These are phyloP conservation scores for Yamadazyma nakazawae DNA, from an alignment of 805 yeast genomes.

Conservation along the genomic window DNA sequence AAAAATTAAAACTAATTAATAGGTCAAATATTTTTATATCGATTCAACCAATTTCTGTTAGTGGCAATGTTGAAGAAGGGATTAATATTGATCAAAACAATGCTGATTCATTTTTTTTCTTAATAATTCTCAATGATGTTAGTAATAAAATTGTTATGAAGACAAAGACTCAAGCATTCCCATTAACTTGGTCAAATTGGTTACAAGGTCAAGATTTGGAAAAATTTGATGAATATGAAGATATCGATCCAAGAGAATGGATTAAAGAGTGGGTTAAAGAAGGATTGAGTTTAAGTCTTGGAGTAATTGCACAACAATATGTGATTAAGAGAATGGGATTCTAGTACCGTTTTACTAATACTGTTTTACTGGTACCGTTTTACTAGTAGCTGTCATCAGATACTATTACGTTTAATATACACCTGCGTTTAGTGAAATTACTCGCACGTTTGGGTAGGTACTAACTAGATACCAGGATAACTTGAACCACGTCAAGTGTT, in stretches of 20 bases:
- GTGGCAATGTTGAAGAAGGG: constrained; percentile 18
- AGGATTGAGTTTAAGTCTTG: constrained; percentile 76
- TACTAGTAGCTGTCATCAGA: no score
- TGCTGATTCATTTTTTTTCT: constrained; percentile 65
- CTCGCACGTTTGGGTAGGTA: no score
- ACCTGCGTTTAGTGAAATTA: no score
- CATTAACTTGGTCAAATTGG: constrained; percentile 92
- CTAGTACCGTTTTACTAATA: constrained; percentile 16
- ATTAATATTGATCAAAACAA: constrained; percentile 45
- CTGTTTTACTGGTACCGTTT: neutral
- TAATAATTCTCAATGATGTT: constrained; percentile 72
- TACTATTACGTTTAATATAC: no score
- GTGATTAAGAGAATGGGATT: constrained; percentile 87
- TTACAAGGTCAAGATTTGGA: constrained; percentile 47
- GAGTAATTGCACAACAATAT: constrained; percentile 85
- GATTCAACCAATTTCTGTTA: constrained; percentile 56
- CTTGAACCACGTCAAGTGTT: no score
- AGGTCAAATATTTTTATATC: constrained; percentile 67
- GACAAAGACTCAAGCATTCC: constrained; percentile 86
- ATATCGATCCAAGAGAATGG: constrained; percentile 43
- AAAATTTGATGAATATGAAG: constrained; percentile 20
- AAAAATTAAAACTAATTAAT: constrained; percentile 22
- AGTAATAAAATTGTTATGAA: constrained; percentile 71
- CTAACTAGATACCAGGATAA: no score
- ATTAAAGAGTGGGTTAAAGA: constrained; percentile 43